Evolutionary conservation across 129 eudicot genomes (phyloP).

Genomic region (Centrapalus pauciflorus): DNA sequence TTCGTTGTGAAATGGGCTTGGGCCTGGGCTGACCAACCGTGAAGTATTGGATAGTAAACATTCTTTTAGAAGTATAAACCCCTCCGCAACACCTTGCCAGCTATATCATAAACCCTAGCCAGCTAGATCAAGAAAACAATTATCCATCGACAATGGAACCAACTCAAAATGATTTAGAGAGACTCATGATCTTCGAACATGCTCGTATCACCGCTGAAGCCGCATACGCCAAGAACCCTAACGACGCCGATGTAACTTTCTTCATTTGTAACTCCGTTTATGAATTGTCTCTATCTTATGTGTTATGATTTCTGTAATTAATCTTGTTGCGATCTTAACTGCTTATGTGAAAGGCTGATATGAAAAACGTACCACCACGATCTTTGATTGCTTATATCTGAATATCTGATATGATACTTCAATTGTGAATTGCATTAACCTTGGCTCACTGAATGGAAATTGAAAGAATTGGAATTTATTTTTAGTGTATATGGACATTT

Average conservation of each 20-base stretch:
- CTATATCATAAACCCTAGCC: slow-evolving; percentile 26
- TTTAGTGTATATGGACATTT: too few species aligned
- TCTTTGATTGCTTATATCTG: background rate
- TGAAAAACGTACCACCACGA: background rate
- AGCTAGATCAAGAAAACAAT: background rate
- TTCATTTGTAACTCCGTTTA: background rate
- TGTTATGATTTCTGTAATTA: background rate
- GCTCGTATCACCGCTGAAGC: slow-evolving; percentile 73
- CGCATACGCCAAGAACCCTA: slow-evolving; percentile 54
- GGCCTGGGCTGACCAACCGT: too few species aligned
- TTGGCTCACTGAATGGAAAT: too few species aligned
- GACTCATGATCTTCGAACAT: slow-evolving; percentile 71
- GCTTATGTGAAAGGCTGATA: background rate
- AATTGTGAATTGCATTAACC: background rate
- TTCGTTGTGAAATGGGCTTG: too few species aligned
- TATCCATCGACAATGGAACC: slow-evolving; percentile 27
- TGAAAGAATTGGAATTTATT: too few species aligned
- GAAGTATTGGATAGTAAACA: too few species aligned
- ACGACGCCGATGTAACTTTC: slow-evolving; percentile 57
- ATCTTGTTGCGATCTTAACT: background rate
- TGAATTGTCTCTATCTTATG: background rate
- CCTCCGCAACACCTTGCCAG: too few species aligned
- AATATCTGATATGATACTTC: background rate
- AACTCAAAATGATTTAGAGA: slow-evolving; percentile 41
- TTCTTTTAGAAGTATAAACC: too few species aligned